These are phyloP conservation scores for Melanomma pulvis-pyrius DNA, from an alignment of 495 filamentous ascomycete genomes.

Conservation along the genomic window DNA sequence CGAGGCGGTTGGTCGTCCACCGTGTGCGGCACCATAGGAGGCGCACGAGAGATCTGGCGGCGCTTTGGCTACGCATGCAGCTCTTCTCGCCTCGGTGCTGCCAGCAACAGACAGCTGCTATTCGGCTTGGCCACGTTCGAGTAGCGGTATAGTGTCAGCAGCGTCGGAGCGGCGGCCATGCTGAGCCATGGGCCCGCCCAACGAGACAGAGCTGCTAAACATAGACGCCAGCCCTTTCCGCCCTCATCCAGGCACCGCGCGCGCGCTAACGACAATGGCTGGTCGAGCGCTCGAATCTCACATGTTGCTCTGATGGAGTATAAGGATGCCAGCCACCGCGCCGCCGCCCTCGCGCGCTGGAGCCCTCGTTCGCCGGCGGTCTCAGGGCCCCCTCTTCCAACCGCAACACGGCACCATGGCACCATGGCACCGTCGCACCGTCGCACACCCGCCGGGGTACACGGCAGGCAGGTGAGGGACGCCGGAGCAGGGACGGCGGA, in stretches of 20 bases:
- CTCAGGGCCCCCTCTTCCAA: not conserved
- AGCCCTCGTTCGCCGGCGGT: not conserved
- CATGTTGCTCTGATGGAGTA: too few species aligned
- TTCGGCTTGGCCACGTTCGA: not conserved
- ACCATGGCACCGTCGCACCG: too few species aligned
- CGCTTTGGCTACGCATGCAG: not conserved
- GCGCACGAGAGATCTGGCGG: not conserved
- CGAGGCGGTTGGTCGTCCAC: not conserved
- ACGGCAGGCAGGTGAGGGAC: not conserved
- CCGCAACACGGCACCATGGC: not conserved
- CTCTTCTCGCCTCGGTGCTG: not conserved
- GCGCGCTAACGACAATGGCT: not conserved
- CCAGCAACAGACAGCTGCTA: not conserved
- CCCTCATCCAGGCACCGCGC: not conserved
- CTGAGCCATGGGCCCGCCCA: conserved; percentile 2
- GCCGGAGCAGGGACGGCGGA: not conserved
- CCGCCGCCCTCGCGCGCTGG: not conserved
- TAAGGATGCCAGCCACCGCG: not conserved
- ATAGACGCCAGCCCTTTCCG: not conserved
- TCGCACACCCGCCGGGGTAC: too few species aligned
- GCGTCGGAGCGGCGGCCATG: not conserved
- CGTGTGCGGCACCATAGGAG: not conserved
- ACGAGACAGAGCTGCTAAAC: conserved; percentile 3
- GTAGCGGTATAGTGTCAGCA: not conserved
- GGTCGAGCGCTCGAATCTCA: conserved; percentile 7